A percentile compares a stretch with the other conserved stretches of the same genome.
Evolutionary conservation across 2,329 filamentous ascomycete genomes (phyloP).

Genomic region (Alternaria arborescens): DNA sequence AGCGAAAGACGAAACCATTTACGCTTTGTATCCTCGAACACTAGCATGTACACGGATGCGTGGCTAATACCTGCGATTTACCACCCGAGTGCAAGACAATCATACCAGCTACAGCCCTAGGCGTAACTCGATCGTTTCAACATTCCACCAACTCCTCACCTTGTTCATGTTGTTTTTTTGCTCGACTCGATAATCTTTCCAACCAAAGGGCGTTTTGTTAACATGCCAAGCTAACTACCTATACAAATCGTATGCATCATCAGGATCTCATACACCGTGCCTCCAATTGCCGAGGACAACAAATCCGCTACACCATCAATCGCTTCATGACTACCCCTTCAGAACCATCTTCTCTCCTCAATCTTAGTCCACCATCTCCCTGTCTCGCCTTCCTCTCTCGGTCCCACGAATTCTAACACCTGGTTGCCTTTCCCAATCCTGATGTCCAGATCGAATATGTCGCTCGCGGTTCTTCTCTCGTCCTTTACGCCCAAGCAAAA

Average conservation of each 20-base stretch:
- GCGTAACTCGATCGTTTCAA: background rate
- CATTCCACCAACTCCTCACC: background rate
- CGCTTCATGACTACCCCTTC: constrained; percentile 2
- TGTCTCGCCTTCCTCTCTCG: constrained; percentile 55
- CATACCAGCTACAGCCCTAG: background rate
- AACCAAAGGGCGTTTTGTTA: background rate
- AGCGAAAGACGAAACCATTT: background rate
- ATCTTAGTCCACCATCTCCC: constrained; percentile 55
- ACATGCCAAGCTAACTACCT: background rate
- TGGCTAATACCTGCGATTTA: background rate
- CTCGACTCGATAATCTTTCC: background rate
- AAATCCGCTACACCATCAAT: background rate
- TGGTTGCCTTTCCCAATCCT: constrained; percentile 51
- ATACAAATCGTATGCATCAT: background rate
- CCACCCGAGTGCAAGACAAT: background rate
- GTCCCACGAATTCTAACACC: constrained; percentile 53
- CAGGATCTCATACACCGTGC: background rate
- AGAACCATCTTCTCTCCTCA: constrained; percentile 57
- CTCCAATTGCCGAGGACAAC: background rate
- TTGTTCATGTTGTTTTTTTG: background rate
- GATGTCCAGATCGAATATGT: constrained; percentile 58
- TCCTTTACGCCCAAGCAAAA: constrained; percentile 54
- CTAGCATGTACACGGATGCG: background rate
- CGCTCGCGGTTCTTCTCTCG: constrained; percentile 37
- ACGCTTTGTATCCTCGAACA: background rate